Evolutionary conservation across 83 land plant species (phyloP), one percentile per base, ranked within the genome.

Genomic region (Larix sibirica): DNA sequence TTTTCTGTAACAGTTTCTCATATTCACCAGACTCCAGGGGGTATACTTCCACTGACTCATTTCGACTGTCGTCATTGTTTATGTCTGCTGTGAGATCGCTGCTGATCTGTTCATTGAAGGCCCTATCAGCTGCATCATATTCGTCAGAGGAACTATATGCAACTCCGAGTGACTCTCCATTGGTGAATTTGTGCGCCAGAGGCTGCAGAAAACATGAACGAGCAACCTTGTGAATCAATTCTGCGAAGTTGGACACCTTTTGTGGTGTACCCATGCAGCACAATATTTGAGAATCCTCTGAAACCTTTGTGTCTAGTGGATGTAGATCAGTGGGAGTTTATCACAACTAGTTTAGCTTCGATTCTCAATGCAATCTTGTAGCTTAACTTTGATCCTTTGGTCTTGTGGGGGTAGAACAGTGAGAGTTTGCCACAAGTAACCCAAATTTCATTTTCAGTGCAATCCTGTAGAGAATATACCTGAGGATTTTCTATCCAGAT

Each of bases 181-280:
- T 18, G 31, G n/a, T 69, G 33, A 69, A 24, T 69, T 69, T 69
- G 42, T n/a, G 74, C 3, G 18, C 65, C 54, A 85, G 86, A 6
- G 90, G 93, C 50, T 89, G 86, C 62, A 88, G 79, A 60, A 92
- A 78, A 81, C 94, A 92, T 10, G 90, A 87, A 24, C 91, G 80
- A n/a, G 92, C 61, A 44, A 90, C 91, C 6, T 90, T 88, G 5
- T 92, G 91, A 59, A 92, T 81, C 79, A 92, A 89, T 84, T 92
- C 90, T 36, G 90, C 86, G 82, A 92, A 73, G 38, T 84, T 89
- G n/a, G 90, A 83, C 12, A 84, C 88, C 79, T 67, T 87, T 80
- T 63, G 68, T n/a, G 88, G 63, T 91, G 86, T 85, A 36, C 74
- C 74, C 74, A 69, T 69, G 74, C 74, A 69, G 74, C 33, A 26